A percentile compares a stretch with the other conserved stretches of the same genome.
These are phyloP conservation scores for Elaeagnus macrophylla DNA, from an alignment of 306 rosid genomes.

Conservation along the genomic window DNA sequence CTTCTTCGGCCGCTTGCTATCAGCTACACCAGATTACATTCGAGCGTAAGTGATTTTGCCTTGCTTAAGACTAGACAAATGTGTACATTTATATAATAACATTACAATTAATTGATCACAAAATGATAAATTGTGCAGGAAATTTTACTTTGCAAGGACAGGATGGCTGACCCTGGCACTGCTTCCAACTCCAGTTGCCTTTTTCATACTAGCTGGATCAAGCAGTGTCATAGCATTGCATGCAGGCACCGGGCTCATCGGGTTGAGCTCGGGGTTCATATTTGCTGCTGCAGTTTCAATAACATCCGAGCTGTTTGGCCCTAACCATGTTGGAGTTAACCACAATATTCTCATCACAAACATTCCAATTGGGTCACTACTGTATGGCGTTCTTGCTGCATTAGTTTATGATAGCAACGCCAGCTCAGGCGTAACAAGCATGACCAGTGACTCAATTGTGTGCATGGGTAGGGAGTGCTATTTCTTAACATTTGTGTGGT, in stretches of 20 bases:
- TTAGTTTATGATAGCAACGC: slow-evolving; percentile 60
- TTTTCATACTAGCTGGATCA: slow-evolving; percentile 58
- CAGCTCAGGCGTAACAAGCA: slow-evolving; percentile 8
- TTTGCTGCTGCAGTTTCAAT: slow-evolving; percentile 93
- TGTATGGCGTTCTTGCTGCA: slow-evolving; percentile 82
- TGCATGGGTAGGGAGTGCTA: slow-evolving; percentile 89
- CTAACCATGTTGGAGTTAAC: slow-evolving; percentile 67
- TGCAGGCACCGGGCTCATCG: slow-evolving; percentile 66
- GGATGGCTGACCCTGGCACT: slow-evolving; percentile 85
- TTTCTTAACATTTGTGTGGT: slow-evolving; percentile 62
- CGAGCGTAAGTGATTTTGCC: slow-evolving; percentile 44
- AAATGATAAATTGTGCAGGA: slow-evolving; percentile 35
- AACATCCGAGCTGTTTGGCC: slow-evolving; percentile 89
- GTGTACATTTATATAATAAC: neutral
- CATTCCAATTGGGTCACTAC: slow-evolving; percentile 81
- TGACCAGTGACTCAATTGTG: slow-evolving; percentile 32
- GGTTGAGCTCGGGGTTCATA: slow-evolving; percentile 88
- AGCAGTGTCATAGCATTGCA: slow-evolving; percentile 32
- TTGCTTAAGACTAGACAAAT: neutral
- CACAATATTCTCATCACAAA: slow-evolving; percentile 89
- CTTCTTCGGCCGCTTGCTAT: slow-evolving; percentile 92
- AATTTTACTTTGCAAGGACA: slow-evolving; percentile 84
- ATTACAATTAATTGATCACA: no score
- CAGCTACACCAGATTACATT: slow-evolving; percentile 85
- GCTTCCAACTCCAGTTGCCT: slow-evolving; percentile 81